Conservation (phyloP, 2,329 filamentous ascomycete genomes). For the Hypoxylon sp. region DNA sequence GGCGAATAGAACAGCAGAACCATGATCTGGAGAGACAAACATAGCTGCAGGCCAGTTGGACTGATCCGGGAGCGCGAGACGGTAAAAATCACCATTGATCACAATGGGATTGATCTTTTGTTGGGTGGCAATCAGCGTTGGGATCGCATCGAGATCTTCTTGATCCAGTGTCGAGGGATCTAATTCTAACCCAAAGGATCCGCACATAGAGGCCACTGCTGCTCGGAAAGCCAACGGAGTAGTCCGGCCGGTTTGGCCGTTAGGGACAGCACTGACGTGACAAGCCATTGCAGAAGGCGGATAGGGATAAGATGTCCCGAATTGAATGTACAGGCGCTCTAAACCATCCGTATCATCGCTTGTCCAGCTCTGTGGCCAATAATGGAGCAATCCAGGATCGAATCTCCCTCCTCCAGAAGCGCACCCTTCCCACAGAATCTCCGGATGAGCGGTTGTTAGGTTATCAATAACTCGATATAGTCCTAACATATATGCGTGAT, state of each 20-base stretch:
- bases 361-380: conserved; percentile 77
- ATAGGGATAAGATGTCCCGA: conserved; percentile 75
- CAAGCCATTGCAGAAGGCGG: conserved; percentile 75
- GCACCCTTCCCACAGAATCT: conserved; percentile 77
- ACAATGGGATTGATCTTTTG: conserved; percentile 73
- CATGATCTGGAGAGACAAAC: conserved; percentile 68
- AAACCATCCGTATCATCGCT: conserved; percentile 76
- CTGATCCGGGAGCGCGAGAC: conserved; percentile 69
- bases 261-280: conserved; percentile 74
- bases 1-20: conserved; percentile 68
- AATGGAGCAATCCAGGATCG: conserved; percentile 74
- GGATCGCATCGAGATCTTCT: conserved; percentile 68
- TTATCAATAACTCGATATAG: conserved; percentile 74
- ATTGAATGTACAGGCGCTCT: conserved; percentile 73
- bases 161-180: conserved; percentile 67
- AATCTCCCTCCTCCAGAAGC: conserved; percentile 76
- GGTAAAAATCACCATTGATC: conserved; percentile 71
- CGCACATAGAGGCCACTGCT: conserved; percentile 78
- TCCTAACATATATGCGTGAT: conserved; percentile 74
- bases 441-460: conserved; percentile 71
- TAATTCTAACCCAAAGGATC: conserved; percentile 76
- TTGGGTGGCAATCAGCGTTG: conserved; percentile 67
- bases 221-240: conserved; percentile 72
- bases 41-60: conserved; percentile 75
- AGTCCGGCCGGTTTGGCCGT: conserved; percentile 68